Evolutionary conservation across 306 rosid genomes (phyloP), one percentile per base, ranked within the genome.

Genomic region (Arachis stenosperma): DNA sequence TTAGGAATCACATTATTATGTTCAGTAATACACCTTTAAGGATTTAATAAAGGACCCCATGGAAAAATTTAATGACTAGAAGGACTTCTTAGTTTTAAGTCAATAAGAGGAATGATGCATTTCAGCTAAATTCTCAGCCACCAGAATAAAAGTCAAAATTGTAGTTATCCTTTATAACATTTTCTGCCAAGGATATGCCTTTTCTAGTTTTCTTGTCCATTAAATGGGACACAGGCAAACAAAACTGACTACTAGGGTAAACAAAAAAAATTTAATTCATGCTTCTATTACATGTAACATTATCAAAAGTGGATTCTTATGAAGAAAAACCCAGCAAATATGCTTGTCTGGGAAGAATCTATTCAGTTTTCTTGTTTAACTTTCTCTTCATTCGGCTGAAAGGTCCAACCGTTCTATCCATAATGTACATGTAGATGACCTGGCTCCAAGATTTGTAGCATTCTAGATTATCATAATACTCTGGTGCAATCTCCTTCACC

Each of bases 321-420:
- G 40, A 62, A 71, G 53, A 46, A 46, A 53, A 36, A 63, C 41
- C 60, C 58, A 48, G 10, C 40, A 52, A 66, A 70, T 39, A 10
- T 39, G 15, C 6, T 22, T 46, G 50, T 29, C 52, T 29, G 63
- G 58, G 56, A 51, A 51, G 41, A 79, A 59, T 54, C 89, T 89
- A 84, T 67, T 89, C 88, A 1, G 87, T 43, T 79, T 94, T 91
- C 63, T 90, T 87, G 69, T 76, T 82, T 0, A 81, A 55, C 71
- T 85, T 86, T 75, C 98, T 89, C 92, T 94, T 94, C 89, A 91
- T 89, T 80, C 97, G 65, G 87, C 92, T 91, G 50, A 84, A 94
- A 4, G 97, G 98, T 52, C 98, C 98, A 7, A 89, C 89, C 42
- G 97, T 78, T 48, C 83, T 72, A 75, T 94, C 98, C 90, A 87